Conservation (phyloP, 306 rosid genomes). For the Cucumis hystrix region DNA sequence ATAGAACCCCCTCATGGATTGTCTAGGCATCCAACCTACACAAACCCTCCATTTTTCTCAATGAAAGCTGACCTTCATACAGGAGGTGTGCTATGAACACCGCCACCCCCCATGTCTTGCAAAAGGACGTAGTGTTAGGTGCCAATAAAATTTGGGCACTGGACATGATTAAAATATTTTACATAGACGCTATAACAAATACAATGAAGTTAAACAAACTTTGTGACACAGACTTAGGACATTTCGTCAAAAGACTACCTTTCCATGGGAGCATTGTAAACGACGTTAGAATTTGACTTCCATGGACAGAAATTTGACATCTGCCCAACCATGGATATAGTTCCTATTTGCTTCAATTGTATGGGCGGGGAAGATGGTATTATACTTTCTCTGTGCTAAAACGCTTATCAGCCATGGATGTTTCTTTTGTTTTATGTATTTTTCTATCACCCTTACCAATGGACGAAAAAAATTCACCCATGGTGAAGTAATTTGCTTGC, state of each 20-base stretch:
- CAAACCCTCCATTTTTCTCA: neutral
- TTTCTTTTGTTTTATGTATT: neutral
- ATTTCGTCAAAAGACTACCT: neutral
- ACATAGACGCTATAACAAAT: neutral
- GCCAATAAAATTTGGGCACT: neutral
- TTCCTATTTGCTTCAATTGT: neutral
- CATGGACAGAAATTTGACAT: neutral
- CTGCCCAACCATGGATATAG: neutral
- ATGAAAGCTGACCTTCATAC: neutral
- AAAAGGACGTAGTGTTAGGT: neutral
- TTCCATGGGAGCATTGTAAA: neutral
- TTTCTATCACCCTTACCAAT: neutral
- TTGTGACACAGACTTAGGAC: neutral
- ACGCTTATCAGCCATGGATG: neutral
- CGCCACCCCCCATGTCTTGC: neutral
- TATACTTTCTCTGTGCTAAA: neutral
- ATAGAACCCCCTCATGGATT: neutral
- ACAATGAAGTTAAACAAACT: neutral
- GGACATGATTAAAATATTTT: neutral
- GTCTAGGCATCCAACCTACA: neutral
- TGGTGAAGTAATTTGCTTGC: neutral
- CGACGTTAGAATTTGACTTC: neutral
- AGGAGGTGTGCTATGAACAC: neutral
- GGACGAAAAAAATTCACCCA: neutral
- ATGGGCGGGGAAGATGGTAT: neutral